phyloP scores from a whole-genome alignment of 2,329 filamentous ascomycete species.

The Penicillium sp. region DNA sequence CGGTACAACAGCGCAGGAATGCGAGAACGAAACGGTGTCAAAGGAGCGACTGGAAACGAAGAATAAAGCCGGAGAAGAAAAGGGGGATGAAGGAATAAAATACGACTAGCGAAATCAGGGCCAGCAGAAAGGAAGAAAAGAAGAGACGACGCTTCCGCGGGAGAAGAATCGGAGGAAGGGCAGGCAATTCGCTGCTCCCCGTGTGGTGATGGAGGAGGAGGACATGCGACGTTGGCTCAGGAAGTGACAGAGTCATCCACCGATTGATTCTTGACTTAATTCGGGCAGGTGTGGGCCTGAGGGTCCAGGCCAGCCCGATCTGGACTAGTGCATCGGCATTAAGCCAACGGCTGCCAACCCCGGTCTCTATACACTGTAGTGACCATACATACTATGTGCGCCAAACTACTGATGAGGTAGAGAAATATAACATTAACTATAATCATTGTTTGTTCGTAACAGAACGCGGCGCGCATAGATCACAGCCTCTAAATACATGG shows the following conservation, averaged over 20 bases:
- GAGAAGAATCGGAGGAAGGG: not conserved
- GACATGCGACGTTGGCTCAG: slow-evolving; percentile 12
- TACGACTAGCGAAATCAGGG: slow-evolving; percentile 7
- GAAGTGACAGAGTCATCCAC: slow-evolving; percentile 5
- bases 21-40: not conserved
- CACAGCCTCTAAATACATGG: slow-evolving; percentile 16
- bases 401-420: too few species aligned
- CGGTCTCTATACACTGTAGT: too few species aligned
- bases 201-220: slow-evolving; percentile 5
- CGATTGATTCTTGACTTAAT: not conserved
- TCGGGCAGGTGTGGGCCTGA: slow-evolving; percentile 8
- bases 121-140: slow-evolving; percentile 10
- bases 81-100: slow-evolving; percentile 9
- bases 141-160: not conserved
- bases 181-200: not conserved
- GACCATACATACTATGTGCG: not conserved
- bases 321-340: slow-evolving; percentile 14
- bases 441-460: slow-evolving; percentile 12
- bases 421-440: too few species aligned
- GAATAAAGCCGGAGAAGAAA: slow-evolving; percentile 1
- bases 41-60: slow-evolving; percentile 14
- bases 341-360: too few species aligned
- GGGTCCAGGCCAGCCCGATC: slow-evolving; percentile 12
- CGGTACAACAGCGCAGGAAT: not conserved
- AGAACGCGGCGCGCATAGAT: slow-evolving; percentile 7